Evolutionary conservation across 73 alveolate genomes (phyloP).

Genomic region (Urostyla sp.): DNA sequence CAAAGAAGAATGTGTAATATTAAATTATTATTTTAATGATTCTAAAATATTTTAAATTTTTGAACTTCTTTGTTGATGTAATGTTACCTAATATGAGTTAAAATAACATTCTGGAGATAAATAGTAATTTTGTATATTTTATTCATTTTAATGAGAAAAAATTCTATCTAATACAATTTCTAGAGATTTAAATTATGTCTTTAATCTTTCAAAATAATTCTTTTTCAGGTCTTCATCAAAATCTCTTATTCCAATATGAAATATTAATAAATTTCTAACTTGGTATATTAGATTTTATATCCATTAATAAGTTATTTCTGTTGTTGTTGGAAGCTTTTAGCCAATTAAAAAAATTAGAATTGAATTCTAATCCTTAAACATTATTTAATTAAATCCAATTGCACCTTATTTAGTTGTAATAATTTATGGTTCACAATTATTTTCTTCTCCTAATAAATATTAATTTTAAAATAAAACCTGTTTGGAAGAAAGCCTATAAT

Average conservation of each 20-base stretch:
- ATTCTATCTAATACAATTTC: not conserved
- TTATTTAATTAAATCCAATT: slow-evolving; percentile 13
- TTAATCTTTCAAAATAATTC: slow-evolving; percentile 21
- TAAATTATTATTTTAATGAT: not conserved
- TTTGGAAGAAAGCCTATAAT: slow-evolving; percentile 13
- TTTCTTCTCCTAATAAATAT: too few relatives aligned
- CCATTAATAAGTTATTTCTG: slow-evolving; percentile 4
- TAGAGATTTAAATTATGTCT: not conserved
- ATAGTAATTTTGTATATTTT: not conserved
- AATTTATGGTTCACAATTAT: slow-evolving; percentile 24
- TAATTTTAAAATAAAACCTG: too few relatives aligned
- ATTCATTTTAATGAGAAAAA: not conserved
- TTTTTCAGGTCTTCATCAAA: slow-evolving; percentile 36
- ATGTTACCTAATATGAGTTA: not conserved
- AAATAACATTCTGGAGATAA: not conserved
- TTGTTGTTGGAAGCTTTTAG: not conserved
- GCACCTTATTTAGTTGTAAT: slow-evolving; percentile 2
- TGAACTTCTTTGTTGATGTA: slow-evolving; percentile 5
- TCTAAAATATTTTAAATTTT: not conserved
- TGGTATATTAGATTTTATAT: slow-evolving; percentile 2
- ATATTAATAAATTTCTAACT: slow-evolving; percentile 6
- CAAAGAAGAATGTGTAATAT: slow-evolving; percentile 15
- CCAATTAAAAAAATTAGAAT: not conserved
- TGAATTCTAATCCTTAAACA: not conserved
- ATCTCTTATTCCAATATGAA: slow-evolving; percentile 32